Evolutionary conservation across 352 stramenopile species (phyloP).

Genomic region (Globisporangium parvum): DNA sequence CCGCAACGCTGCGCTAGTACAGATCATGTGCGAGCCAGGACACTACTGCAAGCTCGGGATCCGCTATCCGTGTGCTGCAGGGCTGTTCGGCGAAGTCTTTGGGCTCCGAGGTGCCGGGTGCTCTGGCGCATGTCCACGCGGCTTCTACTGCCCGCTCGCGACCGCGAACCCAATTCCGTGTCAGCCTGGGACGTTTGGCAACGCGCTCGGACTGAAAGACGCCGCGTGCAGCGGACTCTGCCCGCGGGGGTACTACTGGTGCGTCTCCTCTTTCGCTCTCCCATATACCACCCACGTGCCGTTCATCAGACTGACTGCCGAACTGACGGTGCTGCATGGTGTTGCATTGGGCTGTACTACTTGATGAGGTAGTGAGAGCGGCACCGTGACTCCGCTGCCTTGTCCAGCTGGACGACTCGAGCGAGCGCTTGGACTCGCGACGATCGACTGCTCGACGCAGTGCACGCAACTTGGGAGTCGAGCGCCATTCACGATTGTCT

Average conservation of each 20-base stretch:
- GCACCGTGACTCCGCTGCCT: conserved; percentile 26
- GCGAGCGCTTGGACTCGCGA: conserved; percentile 26
- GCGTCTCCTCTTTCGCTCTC: conserved; percentile 13
- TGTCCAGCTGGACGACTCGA: conserved; percentile 50
- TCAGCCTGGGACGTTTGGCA: conserved; percentile 41
- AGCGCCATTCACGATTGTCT: conserved; percentile 17
- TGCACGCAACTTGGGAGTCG: conserved; percentile 22
- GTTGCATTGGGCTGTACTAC: too few relatives aligned
- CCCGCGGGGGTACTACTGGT: conserved; percentile 58
- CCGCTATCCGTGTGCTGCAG: conserved; percentile 41
- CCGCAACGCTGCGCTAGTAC: conserved; percentile 4
- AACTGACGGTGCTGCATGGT: not conserved
- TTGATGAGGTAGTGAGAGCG: conserved; percentile 18
- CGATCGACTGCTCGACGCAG: conserved; percentile 32
- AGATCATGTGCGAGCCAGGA: conserved; percentile 45
- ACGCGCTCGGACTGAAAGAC: conserved; percentile 22
- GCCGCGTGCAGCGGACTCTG: conserved; percentile 42
- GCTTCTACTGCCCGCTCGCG: conserved; percentile 49
- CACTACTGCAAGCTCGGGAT: conserved; percentile 60
- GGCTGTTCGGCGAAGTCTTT: conserved; percentile 34
- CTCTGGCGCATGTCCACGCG: conserved; percentile 33
- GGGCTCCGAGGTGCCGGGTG: conserved; percentile 28
- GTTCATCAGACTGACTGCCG: not conserved
- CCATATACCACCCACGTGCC: not conserved
- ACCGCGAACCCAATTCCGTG: conserved; percentile 41